Evolutionary conservation across 164 flowering plant genomes (phyloP).

Genomic region (Protea cynaroides): DNA sequence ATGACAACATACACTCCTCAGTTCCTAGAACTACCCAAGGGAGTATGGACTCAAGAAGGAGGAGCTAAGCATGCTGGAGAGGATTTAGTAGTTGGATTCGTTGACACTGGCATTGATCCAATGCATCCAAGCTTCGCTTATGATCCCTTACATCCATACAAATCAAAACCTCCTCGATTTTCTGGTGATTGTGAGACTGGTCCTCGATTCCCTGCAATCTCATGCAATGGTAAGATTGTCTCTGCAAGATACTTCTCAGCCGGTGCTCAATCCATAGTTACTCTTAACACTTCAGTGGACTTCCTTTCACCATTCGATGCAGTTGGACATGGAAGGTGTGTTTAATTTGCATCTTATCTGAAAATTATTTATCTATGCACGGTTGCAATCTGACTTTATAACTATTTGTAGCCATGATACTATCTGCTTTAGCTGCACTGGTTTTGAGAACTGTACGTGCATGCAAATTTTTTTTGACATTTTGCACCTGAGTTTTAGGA

Average conservation of each 20-base stretch:
- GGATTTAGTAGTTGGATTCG: slow-evolving; percentile 78
- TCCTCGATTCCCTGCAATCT: slow-evolving; percentile 49
- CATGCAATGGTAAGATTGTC: slow-evolving; percentile 89
- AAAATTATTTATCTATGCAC: too few species aligned
- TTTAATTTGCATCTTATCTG: background rate
- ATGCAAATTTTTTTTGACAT: too few species aligned
- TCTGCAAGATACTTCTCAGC: slow-evolving; percentile 82
- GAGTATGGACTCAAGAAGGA: slow-evolving; percentile 57
- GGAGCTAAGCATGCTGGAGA: slow-evolving; percentile 71
- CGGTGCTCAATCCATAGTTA: slow-evolving; percentile 64
- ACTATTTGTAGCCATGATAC: too few species aligned
- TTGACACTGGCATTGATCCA: slow-evolving; percentile 85
- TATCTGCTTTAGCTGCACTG: too few species aligned
- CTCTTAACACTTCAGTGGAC: slow-evolving; percentile 58
- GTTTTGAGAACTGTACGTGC: too few species aligned
- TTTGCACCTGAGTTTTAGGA: too few species aligned
- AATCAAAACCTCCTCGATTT: slow-evolving; percentile 34
- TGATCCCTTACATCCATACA: slow-evolving; percentile 34
- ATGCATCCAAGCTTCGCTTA: slow-evolving; percentile 75
- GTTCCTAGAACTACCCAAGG: slow-evolving; percentile 50
- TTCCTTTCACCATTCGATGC: slow-evolving; percentile 89
- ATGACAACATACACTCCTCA: slow-evolving; percentile 92
- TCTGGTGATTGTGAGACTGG: slow-evolving; percentile 71
- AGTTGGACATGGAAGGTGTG: slow-evolving; percentile 90
- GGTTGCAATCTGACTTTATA: too few species aligned